Percentiles rank a stretch among this genome's conserved stretches.
Conservation (phyloP, 1,139 yeast species). For the Candida glucosophila region DNA sequence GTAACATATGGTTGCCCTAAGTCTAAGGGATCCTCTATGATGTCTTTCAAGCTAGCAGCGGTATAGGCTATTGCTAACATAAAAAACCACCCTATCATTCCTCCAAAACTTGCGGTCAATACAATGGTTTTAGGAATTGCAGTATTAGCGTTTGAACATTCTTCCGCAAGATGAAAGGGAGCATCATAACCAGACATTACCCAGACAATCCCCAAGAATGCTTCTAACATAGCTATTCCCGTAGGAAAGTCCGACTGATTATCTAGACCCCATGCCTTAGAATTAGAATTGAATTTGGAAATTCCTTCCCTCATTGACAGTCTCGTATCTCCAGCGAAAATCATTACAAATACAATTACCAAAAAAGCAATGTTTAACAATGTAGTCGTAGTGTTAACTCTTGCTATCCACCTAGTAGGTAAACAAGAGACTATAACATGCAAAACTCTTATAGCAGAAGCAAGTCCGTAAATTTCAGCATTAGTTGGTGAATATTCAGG, state of each 20-base stretch:
- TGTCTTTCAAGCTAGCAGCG: constrained; percentile 42
- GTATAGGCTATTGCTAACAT: constrained; percentile 64
- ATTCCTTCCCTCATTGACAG: constrained; percentile 16
- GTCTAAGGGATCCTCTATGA: constrained; percentile 40
- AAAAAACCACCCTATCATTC: constrained; percentile 52
- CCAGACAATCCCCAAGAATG: constrained; percentile 65
- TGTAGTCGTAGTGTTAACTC: constrained; percentile 49
- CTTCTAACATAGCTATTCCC: constrained; percentile 53
- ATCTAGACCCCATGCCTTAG: constrained; percentile 47
- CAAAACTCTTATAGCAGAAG: constrained; percentile 43
- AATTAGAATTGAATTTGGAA: constrained; percentile 43
- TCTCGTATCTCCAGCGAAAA: constrained; percentile 47
- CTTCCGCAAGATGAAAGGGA: constrained; percentile 68
- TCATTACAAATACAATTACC: constrained; percentile 46
- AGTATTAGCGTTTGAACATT: constrained; percentile 53
- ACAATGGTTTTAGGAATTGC: constrained; percentile 65
- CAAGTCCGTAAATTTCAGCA: constrained; percentile 44
- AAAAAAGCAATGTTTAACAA: constrained; percentile 42
- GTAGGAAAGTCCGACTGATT: constrained; percentile 63
- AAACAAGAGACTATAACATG: constrained; percentile 43
- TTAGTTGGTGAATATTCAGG: constrained; percentile 30
- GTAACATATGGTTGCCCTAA: constrained; percentile 64
- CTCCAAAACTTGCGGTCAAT: constrained; percentile 55
- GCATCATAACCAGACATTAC: constrained; percentile 72
- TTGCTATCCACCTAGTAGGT: constrained; percentile 50